phyloP scores from a whole-genome alignment of 2,329 filamentous ascomycete species.

The Zalaria sp. region DNA sequence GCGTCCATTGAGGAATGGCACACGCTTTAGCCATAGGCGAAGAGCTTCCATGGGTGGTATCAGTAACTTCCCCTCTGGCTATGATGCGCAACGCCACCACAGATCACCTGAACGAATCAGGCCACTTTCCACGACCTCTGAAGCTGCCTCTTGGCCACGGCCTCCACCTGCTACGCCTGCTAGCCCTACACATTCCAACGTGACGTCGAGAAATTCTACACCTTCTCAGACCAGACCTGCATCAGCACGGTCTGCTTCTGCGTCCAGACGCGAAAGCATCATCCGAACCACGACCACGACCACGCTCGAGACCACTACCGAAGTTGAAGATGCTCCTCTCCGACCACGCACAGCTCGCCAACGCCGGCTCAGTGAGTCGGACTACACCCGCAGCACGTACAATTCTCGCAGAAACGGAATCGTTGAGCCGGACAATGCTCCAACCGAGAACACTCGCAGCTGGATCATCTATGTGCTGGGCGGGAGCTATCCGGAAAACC shows the following conservation, averaged over 20 bases:
- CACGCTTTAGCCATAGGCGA: conserved; percentile 39
- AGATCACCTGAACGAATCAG: conserved; percentile 28
- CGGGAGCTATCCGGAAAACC: conserved; percentile 55
- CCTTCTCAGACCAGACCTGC: conserved; percentile 3
- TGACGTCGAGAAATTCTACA: conserved; percentile 36
- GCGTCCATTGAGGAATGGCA: conserved; percentile 39
- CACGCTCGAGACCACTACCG: conserved; percentile 17
- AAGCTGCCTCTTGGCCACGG: conserved; percentile 42
- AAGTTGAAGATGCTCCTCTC: conserved; percentile 20
- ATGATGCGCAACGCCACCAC: conserved; percentile 40
- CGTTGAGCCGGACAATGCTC: conserved; percentile 41
- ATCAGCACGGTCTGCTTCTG: conserved; percentile 5
- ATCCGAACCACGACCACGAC: conserved; percentile 18
- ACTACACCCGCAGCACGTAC: conserved; percentile 27
- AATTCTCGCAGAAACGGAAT: conserved; percentile 46
- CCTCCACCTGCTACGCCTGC: conserved; percentile 52
- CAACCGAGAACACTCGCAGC: conserved; percentile 44
- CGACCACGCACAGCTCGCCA: conserved; percentile 31
- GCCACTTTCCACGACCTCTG: conserved; percentile 33
- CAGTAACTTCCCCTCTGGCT: conserved; percentile 31
- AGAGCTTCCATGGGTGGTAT: conserved; percentile 40
- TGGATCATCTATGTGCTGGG: conserved; percentile 63
- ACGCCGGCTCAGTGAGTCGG: conserved; percentile 44
- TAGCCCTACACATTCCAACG: conserved; percentile 40
- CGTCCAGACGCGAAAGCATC: conserved; percentile 22